Evolutionary conservation across 441 rosid genomes (phyloP).

Genomic region (Erysimum cheiri): DNA sequence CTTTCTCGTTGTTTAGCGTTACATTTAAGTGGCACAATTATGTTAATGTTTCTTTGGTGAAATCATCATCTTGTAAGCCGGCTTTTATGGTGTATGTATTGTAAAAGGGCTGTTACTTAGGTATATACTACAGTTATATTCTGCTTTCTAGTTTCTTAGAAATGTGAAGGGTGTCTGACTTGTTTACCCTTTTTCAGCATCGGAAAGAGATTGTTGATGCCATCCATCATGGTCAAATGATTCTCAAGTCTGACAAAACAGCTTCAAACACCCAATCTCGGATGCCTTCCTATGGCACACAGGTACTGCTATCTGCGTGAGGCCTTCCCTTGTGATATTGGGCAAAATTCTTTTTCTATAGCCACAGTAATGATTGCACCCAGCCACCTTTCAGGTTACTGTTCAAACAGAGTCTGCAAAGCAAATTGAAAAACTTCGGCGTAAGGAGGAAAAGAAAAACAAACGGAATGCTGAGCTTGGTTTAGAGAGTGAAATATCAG

Average conservation of each 20-base stretch:
- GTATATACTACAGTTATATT: slow-evolving; percentile 19
- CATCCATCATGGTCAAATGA: slow-evolving; percentile 71
- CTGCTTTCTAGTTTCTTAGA: slow-evolving; percentile 23
- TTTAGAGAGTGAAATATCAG: slow-evolving; percentile 65
- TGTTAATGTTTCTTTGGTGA: slow-evolving; percentile 12
- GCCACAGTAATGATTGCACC: slow-evolving; percentile 34
- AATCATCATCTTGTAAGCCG: slow-evolving; percentile 20
- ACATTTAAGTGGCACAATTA: slow-evolving; percentile 22
- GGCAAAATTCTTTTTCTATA: slow-evolving; percentile 25
- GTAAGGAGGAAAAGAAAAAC: slow-evolving; percentile 89
- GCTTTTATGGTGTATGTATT: slow-evolving; percentile 24
- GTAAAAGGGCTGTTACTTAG: slow-evolving; percentile 16
- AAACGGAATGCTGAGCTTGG: slow-evolving; percentile 79
- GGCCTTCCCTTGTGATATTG: slow-evolving; percentile 21
- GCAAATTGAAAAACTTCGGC: slow-evolving; percentile 95
- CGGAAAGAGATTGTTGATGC: slow-evolving; percentile 92
- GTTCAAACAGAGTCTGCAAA: slow-evolving; percentile 88
- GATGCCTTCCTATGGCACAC: slow-evolving; percentile 97
- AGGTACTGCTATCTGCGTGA: slow-evolving; percentile 55
- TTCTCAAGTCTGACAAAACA: slow-evolving; percentile 78
- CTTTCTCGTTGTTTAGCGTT: slow-evolving; percentile 18
- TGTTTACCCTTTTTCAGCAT: slow-evolving; percentile 61
- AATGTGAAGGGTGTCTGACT: slow-evolving; percentile 30
- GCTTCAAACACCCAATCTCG: slow-evolving; percentile 71
- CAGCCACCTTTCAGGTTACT: slow-evolving; percentile 67